A percentile compares a stretch with the other conserved stretches of the same genome.
Evolutionary conservation across 2,329 filamentous ascomycete genomes (phyloP).

Genomic region (Diaporthe sp.): DNA sequence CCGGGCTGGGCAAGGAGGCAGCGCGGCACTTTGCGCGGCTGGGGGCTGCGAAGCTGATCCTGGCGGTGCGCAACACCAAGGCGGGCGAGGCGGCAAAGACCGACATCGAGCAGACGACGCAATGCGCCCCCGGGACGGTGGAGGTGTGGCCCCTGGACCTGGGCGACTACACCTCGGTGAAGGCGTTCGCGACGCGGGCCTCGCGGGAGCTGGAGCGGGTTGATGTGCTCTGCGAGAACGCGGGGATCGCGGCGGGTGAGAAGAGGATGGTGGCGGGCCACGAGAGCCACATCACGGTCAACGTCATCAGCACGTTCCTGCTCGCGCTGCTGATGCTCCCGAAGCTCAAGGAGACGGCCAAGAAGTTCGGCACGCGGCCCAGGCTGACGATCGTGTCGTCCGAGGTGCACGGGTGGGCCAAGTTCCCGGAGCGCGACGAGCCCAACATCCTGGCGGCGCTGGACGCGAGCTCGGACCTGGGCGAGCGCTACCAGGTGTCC

Average conservation of each 20-base stretch:
- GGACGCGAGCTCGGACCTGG: conserved; percentile 16
- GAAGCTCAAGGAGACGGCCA: conserved; percentile 49
- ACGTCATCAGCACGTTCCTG: conserved; percentile 47
- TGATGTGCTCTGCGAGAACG: conserved; percentile 56
- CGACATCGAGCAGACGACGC: conserved; percentile 36
- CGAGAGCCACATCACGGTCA: conserved; percentile 58
- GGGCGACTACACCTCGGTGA: conserved; percentile 50
- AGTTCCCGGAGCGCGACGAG: conserved; percentile 17
- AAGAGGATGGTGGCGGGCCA: conserved; percentile 54
- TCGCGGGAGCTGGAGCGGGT: conserved; percentile 48
- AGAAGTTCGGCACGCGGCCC: conserved; percentile 33
- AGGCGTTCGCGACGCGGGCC: conserved; percentile 49
- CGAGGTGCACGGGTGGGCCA: conserved; percentile 22
- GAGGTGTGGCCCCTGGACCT: conserved; percentile 58
- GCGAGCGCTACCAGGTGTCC: conserved; percentile 23
- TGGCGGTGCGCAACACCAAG: conserved; percentile 48
- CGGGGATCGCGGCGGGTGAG: conserved; percentile 50
- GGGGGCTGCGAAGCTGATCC: conserved; percentile 48
- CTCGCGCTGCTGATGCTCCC: conserved; percentile 58
- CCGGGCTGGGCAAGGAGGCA: conserved; percentile 53
- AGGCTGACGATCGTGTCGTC: conserved; percentile 24
- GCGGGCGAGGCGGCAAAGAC: conserved; percentile 43
- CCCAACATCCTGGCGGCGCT: conserved; percentile 8
- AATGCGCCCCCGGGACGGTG: conserved; percentile 5
- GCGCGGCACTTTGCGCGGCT: conserved; percentile 48